Conservation (phyloP, 23 red algal species). For the Agarophyton chilense region DNA sequence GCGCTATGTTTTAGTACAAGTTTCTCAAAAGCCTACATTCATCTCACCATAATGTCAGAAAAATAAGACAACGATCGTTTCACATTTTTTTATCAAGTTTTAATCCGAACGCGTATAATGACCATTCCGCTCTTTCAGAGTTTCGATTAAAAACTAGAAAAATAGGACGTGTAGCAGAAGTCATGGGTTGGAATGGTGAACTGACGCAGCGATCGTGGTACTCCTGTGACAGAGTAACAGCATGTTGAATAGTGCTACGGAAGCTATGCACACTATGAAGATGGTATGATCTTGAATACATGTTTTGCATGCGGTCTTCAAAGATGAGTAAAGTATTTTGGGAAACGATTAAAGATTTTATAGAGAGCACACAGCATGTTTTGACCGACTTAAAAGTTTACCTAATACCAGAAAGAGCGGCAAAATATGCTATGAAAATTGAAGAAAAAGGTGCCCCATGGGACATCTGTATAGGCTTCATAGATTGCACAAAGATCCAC, state of each 20-base stretch:
- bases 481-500: conserved; percentile 56
- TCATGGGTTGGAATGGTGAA: neutral
- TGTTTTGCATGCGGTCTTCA: neutral
- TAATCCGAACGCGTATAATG: neutral
- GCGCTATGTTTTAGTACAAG: too few relatives aligned
- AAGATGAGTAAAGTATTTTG: conserved; percentile 28
- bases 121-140: neutral
- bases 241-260: conserved; percentile 1
- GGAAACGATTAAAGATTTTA: conserved; percentile 7
- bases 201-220: neutral
- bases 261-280: neutral
- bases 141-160: conserved; percentile 16
- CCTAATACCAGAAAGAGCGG: neutral
- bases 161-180: neutral
- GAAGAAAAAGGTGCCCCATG: neutral
- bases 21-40: too few relatives aligned
- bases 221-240: neutral
- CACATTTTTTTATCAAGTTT: neutral
- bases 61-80: too few relatives aligned
- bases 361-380: neutral
- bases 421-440: neutral
- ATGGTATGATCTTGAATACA: conserved; percentile 23
- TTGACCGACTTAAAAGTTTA: neutral
- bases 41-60: too few relatives aligned
- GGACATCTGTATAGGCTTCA: conserved; percentile 56